These are phyloP conservation scores for Globisporangium apiculatum DNA, from an alignment of 352 stramenopile genomes.

Conservation along the genomic window DNA sequence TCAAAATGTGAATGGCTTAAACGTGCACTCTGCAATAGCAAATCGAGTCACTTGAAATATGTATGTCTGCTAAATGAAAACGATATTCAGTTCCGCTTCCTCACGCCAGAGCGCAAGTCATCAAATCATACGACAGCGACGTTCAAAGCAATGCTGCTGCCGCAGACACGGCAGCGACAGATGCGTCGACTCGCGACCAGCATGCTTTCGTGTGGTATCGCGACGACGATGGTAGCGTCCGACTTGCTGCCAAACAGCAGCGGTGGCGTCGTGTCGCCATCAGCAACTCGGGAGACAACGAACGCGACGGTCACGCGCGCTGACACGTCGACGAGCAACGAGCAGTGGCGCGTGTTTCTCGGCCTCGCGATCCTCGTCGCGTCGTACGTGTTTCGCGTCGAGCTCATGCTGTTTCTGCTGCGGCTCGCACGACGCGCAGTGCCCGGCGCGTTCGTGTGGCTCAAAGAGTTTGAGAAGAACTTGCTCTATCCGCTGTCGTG, in stretches of 20 bases:
- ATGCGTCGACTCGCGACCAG: not conserved
- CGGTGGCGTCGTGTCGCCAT: not conserved
- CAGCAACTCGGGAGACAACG: not conserved
- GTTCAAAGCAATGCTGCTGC: no score
- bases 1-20: not conserved
- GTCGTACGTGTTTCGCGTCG: slow-evolving; percentile 68
- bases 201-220: no score
- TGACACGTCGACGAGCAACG: slow-evolving; percentile 20
- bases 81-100: no score
- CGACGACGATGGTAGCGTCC: not conserved
- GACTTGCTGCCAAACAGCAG: not conserved
- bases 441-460: slow-evolving; percentile 53
- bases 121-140: not conserved
- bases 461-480: slow-evolving; percentile 83
- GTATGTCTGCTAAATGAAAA: no score
- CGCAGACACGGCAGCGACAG: no score
- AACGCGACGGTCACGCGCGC: no score
- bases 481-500: slow-evolving; percentile 67
- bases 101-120: no score
- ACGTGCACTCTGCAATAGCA: no score
- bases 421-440: slow-evolving; percentile 52
- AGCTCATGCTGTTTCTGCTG: slow-evolving; percentile 72
- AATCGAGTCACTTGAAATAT: no score
- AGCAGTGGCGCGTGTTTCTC: slow-evolving; percentile 75
- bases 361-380: slow-evolving; percentile 58